Base-by-base conservation (phyloP, 2,329 filamentous ascomycete genomes). In the Alternaria burnsii region DNA sequence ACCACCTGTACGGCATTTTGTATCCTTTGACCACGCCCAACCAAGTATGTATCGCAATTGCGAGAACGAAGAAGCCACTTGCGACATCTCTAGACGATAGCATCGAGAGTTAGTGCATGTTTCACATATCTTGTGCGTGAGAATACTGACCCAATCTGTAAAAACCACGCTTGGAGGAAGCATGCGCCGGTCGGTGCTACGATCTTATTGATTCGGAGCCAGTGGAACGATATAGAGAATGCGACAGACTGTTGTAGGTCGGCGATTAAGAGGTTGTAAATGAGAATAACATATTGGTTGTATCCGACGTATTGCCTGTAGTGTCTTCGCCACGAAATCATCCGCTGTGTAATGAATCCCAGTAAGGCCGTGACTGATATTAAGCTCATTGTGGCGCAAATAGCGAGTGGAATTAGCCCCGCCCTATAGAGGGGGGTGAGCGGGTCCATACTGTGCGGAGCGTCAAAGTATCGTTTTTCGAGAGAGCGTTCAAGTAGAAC, bases 11-110 rank as follows among this genome's bases (percentile, higher is more conserved):
- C 5, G 78, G 76, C 66, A 85, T 63, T 52, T 82, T 82, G 46
- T 78, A 79, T 10, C 83, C 82, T 63, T 80, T 79, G 9, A 84
- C 78, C 8, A 86, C 80, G 8, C 82, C 76, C 55, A 83, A 63
- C 71, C 83, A 85, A 0, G 84, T 86, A 62, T 86, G 84, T n/a
- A 85, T 71, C 11, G 84, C 84, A 67, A 86, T 86, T 10, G 83
- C 81, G 5, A 86, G 74, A 51, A 86, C 81, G 66, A 86, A 84
- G 53, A 86, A 77, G n/a, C 83, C 83, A 66, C 82, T 82, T 5
- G 81, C 76, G 6, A 85, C 79, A 62, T 86, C 84, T 26, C 84
- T 50, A 14, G 8, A 50, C 20, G 11, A 16, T 10, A 14, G 30
- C 4, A n/a, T 26, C 9, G 30, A 38, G 3, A 36, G 32, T 50